Evolutionary conservation across 768 basidiomycete genomes (phyloP).

Genomic region (Strobilomyces echinocephalus): DNA sequence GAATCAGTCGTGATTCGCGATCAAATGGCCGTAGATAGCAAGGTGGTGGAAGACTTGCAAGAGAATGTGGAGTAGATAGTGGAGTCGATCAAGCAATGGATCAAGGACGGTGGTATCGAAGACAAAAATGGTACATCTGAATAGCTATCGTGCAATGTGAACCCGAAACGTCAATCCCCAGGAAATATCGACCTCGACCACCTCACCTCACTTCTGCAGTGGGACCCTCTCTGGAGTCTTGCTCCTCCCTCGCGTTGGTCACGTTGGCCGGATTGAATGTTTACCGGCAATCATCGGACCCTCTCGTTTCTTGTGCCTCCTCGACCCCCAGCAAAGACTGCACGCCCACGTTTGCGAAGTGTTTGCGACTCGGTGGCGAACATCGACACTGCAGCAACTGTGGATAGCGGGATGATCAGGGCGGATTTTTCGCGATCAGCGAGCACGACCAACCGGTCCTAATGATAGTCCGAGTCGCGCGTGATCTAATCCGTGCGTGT

Average conservation of each 20-base stretch:
- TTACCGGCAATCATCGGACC: not conserved
- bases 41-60: constrained; percentile 71
- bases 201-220: not conserved
- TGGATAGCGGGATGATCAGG: no score
- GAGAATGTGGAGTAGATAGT: constrained; percentile 82
- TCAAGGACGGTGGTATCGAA: constrained; percentile 7
- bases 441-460: not conserved
- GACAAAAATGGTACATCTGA: not conserved
- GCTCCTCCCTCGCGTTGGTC: no score
- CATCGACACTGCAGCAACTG: constrained; percentile 5
- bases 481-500: not conserved
- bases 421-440: not conserved
- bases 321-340: constrained; percentile 1
- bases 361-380: not conserved
- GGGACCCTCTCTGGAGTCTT: no score
- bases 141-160: not conserved
- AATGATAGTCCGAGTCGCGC: not conserved
- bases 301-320: not conserved
- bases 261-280: no score
- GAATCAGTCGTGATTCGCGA: no score
- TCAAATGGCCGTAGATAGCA: no score
- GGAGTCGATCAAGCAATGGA: constrained; percentile 84
- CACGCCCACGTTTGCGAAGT: constrained; percentile 10
- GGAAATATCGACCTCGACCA: not conserved
- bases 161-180: no score